Evolutionary conservation across 2,329 filamentous ascomycete species (phyloP), one percentile per base, ranked within the genome.

Genomic region (Penicillium sclerotigenum): DNA sequence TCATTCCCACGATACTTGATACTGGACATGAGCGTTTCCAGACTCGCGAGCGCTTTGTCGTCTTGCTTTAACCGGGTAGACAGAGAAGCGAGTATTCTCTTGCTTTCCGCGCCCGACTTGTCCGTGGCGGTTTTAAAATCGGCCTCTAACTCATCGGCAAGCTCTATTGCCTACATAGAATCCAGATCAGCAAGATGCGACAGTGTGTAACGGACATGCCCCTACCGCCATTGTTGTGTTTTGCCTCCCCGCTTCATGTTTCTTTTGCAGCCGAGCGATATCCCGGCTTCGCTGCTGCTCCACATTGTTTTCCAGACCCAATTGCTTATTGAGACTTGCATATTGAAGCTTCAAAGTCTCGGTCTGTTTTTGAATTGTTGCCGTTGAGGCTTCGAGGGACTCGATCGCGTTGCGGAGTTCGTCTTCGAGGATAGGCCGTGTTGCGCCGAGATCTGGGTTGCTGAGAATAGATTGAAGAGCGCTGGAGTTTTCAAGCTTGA

Each of bases 371-470:
- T 71, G 62, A 37, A 73, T 69, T 6, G 65, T 65, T 9, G 63
- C 64, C 1, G 74, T 77, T 9, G 74, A 75, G n/a, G 65, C 61
- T 47, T 73, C 68, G 33, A 77, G 63, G 10, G 64, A 66, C 43
- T 68, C 61, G 47, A 75, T 75, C 28, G 74, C 68, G 47, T 47
- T 62, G 49, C 61, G 71, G 41, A 77, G 68, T 45, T 77, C 74
- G 22, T 70, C 66, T 48, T 77, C 75, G 6, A 73, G 63, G 49
- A 77, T 61, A n/a, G 73, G 72, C 60, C 72, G 69, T 16, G 67
- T 73, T 43, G 68, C 63, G 41, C 60, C 53, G 18, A 73, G 54
- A 26, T 69, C 65, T 24, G 63, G 57, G 31, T 66, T 60, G 33
- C 61, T 60, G 33, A 73, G 55, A 54, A 75, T 57, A 22, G 61